These are phyloP conservation scores for Guadua angustifolia DNA, from an alignment of 176 grass and related monocot species.

Conservation along the genomic window DNA sequence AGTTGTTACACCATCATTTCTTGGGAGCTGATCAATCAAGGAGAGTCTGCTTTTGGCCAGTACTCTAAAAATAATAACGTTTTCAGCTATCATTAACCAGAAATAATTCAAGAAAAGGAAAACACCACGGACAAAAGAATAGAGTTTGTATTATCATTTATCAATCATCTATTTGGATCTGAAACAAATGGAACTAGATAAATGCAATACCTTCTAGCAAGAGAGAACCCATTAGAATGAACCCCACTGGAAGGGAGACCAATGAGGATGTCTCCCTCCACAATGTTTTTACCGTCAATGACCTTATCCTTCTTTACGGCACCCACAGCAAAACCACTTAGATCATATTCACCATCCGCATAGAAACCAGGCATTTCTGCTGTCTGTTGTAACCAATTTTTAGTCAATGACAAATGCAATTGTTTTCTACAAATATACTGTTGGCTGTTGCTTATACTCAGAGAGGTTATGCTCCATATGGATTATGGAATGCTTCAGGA, in stretches of 20 bases:
- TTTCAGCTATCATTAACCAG: neutral
- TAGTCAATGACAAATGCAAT: neutral
- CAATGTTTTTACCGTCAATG: slow-evolving; percentile 87
- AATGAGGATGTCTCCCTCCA: slow-evolving; percentile 84
- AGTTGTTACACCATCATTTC: slow-evolving; percentile 52
- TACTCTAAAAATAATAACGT: slow-evolving; percentile 58
- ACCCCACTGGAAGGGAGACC: slow-evolving; percentile 98
- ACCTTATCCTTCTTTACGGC: slow-evolving; percentile 79
- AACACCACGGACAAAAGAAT: neutral
- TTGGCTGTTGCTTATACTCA: neutral
- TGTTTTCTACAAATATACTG: neutral
- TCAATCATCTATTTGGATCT: neutral
- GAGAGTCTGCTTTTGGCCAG: slow-evolving; percentile 72
- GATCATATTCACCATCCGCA: slow-evolving; percentile 82
- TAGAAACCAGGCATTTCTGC: slow-evolving; percentile 99
- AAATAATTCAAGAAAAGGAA: neutral
- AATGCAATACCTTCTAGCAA: slow-evolving; percentile 76
- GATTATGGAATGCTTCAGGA: neutral
- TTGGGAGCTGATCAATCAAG: slow-evolving; percentile 67
- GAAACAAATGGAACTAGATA: neutral
- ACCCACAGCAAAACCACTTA: slow-evolving; percentile 95
- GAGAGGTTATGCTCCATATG: neutral
- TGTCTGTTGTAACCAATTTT: slow-evolving; percentile 54
- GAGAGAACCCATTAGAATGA: slow-evolving; percentile 97
- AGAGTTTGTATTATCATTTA: neutral